Evolutionary conservation across 192 early-diverging fungal genomes (phyloP), one percentile per base, ranked within the genome.

Genomic region (Spinellus fusiger): DNA sequence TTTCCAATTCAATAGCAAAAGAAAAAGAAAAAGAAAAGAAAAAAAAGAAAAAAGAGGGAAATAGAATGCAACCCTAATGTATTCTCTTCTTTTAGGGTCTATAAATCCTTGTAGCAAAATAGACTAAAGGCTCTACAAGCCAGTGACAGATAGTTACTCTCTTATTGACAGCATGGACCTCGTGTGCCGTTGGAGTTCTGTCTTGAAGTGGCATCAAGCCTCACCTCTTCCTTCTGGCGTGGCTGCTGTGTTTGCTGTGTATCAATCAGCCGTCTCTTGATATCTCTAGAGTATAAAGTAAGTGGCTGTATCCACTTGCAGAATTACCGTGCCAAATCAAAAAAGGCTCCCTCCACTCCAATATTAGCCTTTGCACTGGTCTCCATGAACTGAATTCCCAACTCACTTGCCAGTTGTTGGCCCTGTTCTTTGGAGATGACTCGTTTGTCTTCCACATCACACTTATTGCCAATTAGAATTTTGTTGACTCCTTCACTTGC

Each of bases 391-490:
- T 91, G 88, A 70, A 99, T 92, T 49, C 86, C 86, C 59, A 94
- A 90, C 73, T 98, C 93, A 65, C 93, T 87, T 18, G 97, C 95
- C 26, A 98, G 78, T n/a, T 81, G 82, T 77, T 95, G 90, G 13
- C 97, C 97, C 74, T 93, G 93, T 64, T 95, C 95, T 76, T 90
- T 96, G 68, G 86, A 79, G 52, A 99, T 91, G 5, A 92, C 90
- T 80, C 91, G 90, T 76, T 93, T 92, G 59, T 94, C 97, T 40
- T 89, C 83, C 84, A 96, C 92, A 76, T 99, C 97, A 74, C 95
- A 97, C 70, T 99, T 99, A 86, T 99, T 99, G 54, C 95, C 97
- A 76, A 99, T 91, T 52, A 99, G 83, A 38, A 99, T 96, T 76
- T 95, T 96, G 82, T 96, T 96, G 15, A 99, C 97, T 54, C 94